Percentiles rank a stretch among this genome's conserved stretches.
phyloP scores from a whole-genome alignment of 768 basidiomycete genomes.

The Suillus subaureus region DNA sequence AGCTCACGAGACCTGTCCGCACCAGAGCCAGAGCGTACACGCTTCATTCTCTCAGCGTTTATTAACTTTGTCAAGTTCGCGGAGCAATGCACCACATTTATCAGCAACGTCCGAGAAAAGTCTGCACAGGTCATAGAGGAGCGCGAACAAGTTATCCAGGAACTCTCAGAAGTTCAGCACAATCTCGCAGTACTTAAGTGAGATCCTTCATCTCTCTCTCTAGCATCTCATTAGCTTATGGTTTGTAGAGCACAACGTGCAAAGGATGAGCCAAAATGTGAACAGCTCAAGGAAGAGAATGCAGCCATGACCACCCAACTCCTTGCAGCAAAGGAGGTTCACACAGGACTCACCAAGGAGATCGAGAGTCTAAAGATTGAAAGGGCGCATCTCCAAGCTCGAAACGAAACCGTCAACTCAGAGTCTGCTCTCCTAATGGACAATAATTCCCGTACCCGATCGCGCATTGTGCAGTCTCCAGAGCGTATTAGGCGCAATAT shows the following conservation, averaged over 20 bases:
- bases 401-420: conserved; percentile 67
- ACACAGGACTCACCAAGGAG: conserved; percentile 59
- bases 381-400: conserved; percentile 61
- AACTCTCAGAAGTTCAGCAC: conserved; percentile 50
- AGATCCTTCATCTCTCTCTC: conserved; percentile 21
- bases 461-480: conserved; percentile 88
- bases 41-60: conserved; percentile 79
- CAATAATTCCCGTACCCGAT: conserved; percentile 60
- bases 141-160: conserved; percentile 56
- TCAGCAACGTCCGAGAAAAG: conserved; percentile 61
- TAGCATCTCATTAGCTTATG: background rate
- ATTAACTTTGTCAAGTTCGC: conserved; percentile 94
- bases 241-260: conserved; percentile 56
- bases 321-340: conserved; percentile 68
- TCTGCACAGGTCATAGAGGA: conserved; percentile 60
- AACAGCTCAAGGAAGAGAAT: conserved; percentile 62
- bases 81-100: conserved; percentile 67
- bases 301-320: conserved; percentile 62
- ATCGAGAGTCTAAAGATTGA: conserved; percentile 75
- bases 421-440: conserved; percentile 64
- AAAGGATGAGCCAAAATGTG: conserved; percentile 70
- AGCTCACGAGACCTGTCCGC: conserved; percentile 69
- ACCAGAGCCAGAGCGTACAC: conserved; percentile 76
- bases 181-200: conserved; percentile 62
- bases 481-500: conserved; percentile 88